Conservation (phyloP, 2,329 filamentous ascomycete genomes). For the Colletotrichum sp. region DNA sequence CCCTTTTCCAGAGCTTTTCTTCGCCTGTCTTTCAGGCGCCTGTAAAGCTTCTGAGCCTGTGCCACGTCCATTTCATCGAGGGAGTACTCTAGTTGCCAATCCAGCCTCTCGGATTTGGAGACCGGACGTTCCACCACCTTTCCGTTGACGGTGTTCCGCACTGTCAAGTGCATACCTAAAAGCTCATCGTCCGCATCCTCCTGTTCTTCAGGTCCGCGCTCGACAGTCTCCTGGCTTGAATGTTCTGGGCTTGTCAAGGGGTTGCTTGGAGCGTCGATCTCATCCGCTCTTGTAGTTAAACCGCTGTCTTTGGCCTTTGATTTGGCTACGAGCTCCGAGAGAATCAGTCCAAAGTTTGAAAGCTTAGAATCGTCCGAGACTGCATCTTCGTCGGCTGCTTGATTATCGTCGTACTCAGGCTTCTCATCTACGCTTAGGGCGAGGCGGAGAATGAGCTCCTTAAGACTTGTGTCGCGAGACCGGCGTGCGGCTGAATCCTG, state of each 20-base stretch:
- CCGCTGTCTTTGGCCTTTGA: not conserved
- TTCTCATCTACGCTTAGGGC: conserved; percentile 49
- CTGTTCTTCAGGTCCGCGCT: not conserved
- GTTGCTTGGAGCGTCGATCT: not conserved
- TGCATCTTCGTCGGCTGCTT: conserved; percentile 28
- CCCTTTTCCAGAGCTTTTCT: conserved; percentile 46
- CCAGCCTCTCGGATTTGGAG: conserved; percentile 38
- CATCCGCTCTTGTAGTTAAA: not conserved
- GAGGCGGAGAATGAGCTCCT: conserved; percentile 58
- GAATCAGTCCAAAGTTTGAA: conserved; percentile 55
- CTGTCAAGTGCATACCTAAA: conserved; percentile 73
- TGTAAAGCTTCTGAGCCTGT: conserved; percentile 59
- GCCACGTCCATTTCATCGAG: conserved; percentile 64
- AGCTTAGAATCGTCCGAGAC: conserved; percentile 42
- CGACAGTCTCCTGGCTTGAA: not conserved
- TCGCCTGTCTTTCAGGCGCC: conserved; percentile 61
- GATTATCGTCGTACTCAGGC: conserved; percentile 22
- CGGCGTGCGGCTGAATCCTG: not conserved
- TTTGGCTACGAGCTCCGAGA: conserved; percentile 50
- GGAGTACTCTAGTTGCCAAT: conserved; percentile 83
- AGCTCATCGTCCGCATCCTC: conserved; percentile 43
- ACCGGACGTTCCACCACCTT: conserved; percentile 65
- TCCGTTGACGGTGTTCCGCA: conserved; percentile 76
- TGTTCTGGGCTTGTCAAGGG: not conserved
- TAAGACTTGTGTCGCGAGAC: conserved; percentile 32